phyloP scores from a whole-genome alignment of 371 early-diverging fungal genomes.

The Mucor lusitanicus region DNA sequence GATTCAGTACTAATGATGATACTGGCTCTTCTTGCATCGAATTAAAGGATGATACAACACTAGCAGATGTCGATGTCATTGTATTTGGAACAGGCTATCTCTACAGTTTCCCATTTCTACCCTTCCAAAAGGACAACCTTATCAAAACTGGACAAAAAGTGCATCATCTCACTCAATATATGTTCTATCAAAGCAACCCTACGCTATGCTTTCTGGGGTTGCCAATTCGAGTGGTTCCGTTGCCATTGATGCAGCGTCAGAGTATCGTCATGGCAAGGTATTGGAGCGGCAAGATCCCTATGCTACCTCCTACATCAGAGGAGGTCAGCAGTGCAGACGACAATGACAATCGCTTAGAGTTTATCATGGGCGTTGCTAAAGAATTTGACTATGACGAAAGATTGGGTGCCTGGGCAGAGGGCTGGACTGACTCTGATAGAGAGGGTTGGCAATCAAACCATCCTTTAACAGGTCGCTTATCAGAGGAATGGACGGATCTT shows the following conservation, averaged over 20 bases:
- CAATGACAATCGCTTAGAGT: slow-evolving; percentile 5
- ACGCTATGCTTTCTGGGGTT: slow-evolving; percentile 59
- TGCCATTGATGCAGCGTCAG: slow-evolving; percentile 61
- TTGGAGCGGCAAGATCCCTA: slow-evolving; percentile 43
- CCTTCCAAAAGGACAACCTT: slow-evolving; percentile 24
- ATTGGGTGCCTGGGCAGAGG: slow-evolving; percentile 43
- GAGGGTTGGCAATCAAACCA: slow-evolving; percentile 25
- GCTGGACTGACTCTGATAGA: slow-evolving; percentile 4
- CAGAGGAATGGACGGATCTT: slow-evolving; percentile 30
- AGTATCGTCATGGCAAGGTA: slow-evolving; percentile 46
- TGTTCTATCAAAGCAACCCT: slow-evolving; percentile 56
- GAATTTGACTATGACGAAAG: slow-evolving; percentile 36
- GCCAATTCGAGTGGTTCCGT: slow-evolving; percentile 57
- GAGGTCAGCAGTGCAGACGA: slow-evolving; percentile 13
- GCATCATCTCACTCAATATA: slow-evolving; percentile 40
- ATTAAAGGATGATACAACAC: slow-evolving; percentile 36
- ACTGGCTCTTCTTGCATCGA: slow-evolving; percentile 13
- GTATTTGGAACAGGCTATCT: slow-evolving; percentile 68
- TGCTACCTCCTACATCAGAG: not conserved
- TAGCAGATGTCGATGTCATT: slow-evolving; percentile 43
- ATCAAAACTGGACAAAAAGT: slow-evolving; percentile 50
- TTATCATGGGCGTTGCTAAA: slow-evolving; percentile 18
- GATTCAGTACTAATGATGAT: not conserved
- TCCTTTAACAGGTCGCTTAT: slow-evolving; percentile 26
- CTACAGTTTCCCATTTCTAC: slow-evolving; percentile 57